These are phyloP conservation scores for Penicillium paneum DNA, from an alignment of 2,329 filamentous ascomycete species.

Conservation along the genomic window DNA sequence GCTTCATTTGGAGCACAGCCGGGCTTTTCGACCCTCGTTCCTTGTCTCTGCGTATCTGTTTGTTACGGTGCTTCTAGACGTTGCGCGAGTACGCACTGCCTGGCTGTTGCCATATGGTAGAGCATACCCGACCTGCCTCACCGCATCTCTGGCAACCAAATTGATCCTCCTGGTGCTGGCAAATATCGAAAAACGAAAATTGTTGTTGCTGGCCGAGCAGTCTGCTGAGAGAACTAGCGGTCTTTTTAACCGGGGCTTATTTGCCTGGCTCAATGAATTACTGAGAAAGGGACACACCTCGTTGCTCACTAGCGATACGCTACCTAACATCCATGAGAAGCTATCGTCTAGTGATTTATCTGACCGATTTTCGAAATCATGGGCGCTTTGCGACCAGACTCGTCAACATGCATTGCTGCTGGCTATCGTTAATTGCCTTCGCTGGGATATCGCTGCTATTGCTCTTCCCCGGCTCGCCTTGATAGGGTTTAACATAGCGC, in stretches of 20 bases:
- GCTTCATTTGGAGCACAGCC: slow-evolving; percentile 24
- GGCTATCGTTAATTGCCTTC: slow-evolving; percentile 13
- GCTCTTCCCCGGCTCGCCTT: slow-evolving; percentile 13
- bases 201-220: slow-evolving; percentile 30
- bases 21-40: slow-evolving; percentile 30
- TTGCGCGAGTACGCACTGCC: slow-evolving; percentile 40
- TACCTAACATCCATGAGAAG: slow-evolving; percentile 11
- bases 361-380: slow-evolving; percentile 1
- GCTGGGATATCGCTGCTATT: slow-evolving; percentile 13
- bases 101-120: slow-evolving; percentile 30
- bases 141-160: slow-evolving; percentile 36
- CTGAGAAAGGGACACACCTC: slow-evolving; percentile 14
- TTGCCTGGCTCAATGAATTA: slow-evolving; percentile 44
- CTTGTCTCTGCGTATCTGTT: slow-evolving; percentile 41
- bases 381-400: slow-evolving; percentile 4
- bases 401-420: slow-evolving; percentile 12
- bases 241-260: slow-evolving; percentile 42
- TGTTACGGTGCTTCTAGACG: slow-evolving; percentile 43
- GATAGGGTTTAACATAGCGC: slow-evolving; percentile 17
- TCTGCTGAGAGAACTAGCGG: slow-evolving; percentile 49
- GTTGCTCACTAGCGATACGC: slow-evolving; percentile 2
- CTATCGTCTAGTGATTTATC: slow-evolving; percentile 3
- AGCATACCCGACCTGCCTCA: slow-evolving; percentile 33
- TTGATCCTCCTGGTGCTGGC: slow-evolving; percentile 38
- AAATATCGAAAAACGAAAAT: slow-evolving; percentile 35